phyloP scores from a whole-genome alignment of 768 basidiomycete species.

The Hygrophorus pudorinus region DNA sequence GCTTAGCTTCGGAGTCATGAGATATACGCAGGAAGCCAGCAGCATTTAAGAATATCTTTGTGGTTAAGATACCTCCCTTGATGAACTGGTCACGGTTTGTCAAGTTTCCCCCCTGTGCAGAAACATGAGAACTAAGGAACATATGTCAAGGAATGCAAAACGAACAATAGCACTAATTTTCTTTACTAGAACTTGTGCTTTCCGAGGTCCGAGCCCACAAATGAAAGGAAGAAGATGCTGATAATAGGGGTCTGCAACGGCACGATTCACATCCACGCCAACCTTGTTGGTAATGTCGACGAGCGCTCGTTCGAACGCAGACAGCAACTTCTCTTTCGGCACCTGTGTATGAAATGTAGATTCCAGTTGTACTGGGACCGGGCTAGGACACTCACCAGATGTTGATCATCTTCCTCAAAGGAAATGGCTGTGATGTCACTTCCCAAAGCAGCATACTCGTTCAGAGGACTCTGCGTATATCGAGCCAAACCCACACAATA shows the following conservation, averaged over 20 bases:
- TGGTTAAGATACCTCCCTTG: slow-evolving; percentile 67
- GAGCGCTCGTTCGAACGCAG: slow-evolving; percentile 74
- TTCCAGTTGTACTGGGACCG: no score
- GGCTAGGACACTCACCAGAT: slow-evolving; percentile 46
- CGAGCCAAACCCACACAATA: slow-evolving; percentile 93
- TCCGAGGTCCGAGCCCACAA: slow-evolving; percentile 89
- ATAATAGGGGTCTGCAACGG: slow-evolving; percentile 82
- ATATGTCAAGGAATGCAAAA: slow-evolving; percentile 9
- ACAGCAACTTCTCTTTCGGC: slow-evolving; percentile 73
- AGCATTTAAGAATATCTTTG: slow-evolving; percentile 86
- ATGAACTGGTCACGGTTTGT: slow-evolving; percentile 86
- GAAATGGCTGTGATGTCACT: slow-evolving; percentile 73
- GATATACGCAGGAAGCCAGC: slow-evolving; percentile 85
- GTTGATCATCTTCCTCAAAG: slow-evolving; percentile 80
- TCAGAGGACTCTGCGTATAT: slow-evolving; percentile 87
- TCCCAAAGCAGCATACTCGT: slow-evolving; percentile 89
- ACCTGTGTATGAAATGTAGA: slow-evolving; percentile 38
- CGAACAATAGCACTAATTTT: slow-evolving; percentile 70
- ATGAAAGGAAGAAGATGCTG: slow-evolving; percentile 83
- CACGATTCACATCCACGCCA: slow-evolving; percentile 94
- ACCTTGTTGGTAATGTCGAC: slow-evolving; percentile 88
- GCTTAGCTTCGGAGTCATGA: slow-evolving; percentile 57
- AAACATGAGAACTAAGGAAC: slow-evolving; percentile 5
- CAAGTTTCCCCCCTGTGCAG: slow-evolving; percentile 69
- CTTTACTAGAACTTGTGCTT: slow-evolving; percentile 75